Percentiles rank a stretch among this genome's conserved stretches.
Evolutionary conservation across 2,329 filamentous ascomycete genomes (phyloP).

Genomic region (Stagonosporopsis cucurbitacearum): DNA sequence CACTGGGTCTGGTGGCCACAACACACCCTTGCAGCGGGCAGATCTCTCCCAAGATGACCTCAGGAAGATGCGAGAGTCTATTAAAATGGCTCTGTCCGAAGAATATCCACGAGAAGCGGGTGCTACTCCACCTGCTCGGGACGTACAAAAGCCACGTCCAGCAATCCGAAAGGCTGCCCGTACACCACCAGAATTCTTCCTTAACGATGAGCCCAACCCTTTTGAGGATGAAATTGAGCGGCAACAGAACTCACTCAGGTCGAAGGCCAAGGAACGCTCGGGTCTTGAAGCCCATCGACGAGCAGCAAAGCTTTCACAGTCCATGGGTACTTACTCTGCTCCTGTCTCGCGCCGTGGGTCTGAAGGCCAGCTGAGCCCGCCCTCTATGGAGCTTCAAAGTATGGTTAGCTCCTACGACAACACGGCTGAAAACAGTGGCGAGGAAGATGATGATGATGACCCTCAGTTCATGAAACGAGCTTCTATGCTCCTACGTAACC

Average conservation of each 20-base stretch:
- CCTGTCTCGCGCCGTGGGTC: slow-evolving; percentile 47
- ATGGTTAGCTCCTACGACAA: slow-evolving; percentile 27
- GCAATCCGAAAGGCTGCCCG: slow-evolving; percentile 45
- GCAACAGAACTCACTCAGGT: slow-evolving; percentile 16
- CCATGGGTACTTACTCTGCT: slow-evolving; percentile 46
- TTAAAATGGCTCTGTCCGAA: slow-evolving; percentile 44
- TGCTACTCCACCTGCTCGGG: slow-evolving; percentile 24
- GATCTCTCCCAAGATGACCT: slow-evolving; percentile 47
- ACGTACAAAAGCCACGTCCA: slow-evolving; percentile 46
- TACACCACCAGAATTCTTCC: slow-evolving; percentile 43
- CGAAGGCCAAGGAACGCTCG: slow-evolving; percentile 40
- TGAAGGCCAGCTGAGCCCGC: slow-evolving; percentile 34
- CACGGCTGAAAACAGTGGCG: slow-evolving; percentile 33
- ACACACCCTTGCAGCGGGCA: slow-evolving; percentile 37
- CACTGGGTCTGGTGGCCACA: slow-evolving; percentile 36
- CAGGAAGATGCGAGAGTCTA: slow-evolving; percentile 41
- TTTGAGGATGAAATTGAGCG: slow-evolving; percentile 34
- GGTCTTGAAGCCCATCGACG: slow-evolving; percentile 45
- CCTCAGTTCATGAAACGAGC: slow-evolving; percentile 52
- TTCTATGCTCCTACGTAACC: slow-evolving; percentile 42
- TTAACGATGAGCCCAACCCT: slow-evolving; percentile 44
- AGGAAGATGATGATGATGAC: slow-evolving; percentile 35
- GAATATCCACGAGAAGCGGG: slow-evolving; percentile 31
- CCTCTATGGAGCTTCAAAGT: slow-evolving; percentile 27
- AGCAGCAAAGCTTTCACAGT: slow-evolving; percentile 44